These are phyloP conservation scores for Cytospora schulzeri DNA, from an alignment of 2,329 filamentous ascomycete genomes.

Conservation along the genomic window DNA sequence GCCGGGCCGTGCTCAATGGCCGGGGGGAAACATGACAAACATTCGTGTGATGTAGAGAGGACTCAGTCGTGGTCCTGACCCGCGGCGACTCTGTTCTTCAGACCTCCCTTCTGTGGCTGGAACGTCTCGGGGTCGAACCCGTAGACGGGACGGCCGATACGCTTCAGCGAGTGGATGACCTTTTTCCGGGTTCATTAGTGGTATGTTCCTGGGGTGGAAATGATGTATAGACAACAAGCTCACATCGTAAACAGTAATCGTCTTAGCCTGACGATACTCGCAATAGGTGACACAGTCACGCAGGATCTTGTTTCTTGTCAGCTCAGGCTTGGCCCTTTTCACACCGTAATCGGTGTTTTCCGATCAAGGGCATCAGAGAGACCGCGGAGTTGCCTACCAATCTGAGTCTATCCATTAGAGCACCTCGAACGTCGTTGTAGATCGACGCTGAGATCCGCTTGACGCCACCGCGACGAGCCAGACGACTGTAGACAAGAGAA, in stretches of 20 bases:
- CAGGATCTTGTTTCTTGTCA: conserved; percentile 49
- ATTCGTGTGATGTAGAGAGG: not conserved
- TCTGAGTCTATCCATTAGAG: conserved; percentile 52
- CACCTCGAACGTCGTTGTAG: conserved; percentile 62
- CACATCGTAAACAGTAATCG: conserved; percentile 64
- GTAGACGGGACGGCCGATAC: conserved; percentile 57
- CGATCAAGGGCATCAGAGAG: not conserved
- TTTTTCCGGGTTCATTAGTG: conserved; percentile 33
- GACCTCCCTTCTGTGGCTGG: not conserved
- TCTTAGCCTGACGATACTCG: conserved; percentile 61
- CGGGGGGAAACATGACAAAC: not conserved
- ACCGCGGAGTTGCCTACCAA: conserved; percentile 40
- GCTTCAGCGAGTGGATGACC: conserved; percentile 56
- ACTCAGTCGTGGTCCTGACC: not conserved
- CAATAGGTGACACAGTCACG: conserved; percentile 50
- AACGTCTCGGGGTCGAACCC: conserved; percentile 46
- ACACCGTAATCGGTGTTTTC: no score
- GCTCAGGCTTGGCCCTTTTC: not conserved
- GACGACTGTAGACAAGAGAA: conserved; percentile 49
- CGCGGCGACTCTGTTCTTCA: not conserved
- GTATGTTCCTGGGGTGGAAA: conserved; percentile 9
- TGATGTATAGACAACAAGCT: conserved; percentile 32
- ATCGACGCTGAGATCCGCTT: conserved; percentile 69
- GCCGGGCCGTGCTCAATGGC: not conserved
- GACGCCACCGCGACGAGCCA: conserved; percentile 76